Evolutionary conservation across 2,329 filamentous ascomycete genomes (phyloP), one percentile per base, ranked within the genome.

Genomic region (Rutstroemia sp.): DNA sequence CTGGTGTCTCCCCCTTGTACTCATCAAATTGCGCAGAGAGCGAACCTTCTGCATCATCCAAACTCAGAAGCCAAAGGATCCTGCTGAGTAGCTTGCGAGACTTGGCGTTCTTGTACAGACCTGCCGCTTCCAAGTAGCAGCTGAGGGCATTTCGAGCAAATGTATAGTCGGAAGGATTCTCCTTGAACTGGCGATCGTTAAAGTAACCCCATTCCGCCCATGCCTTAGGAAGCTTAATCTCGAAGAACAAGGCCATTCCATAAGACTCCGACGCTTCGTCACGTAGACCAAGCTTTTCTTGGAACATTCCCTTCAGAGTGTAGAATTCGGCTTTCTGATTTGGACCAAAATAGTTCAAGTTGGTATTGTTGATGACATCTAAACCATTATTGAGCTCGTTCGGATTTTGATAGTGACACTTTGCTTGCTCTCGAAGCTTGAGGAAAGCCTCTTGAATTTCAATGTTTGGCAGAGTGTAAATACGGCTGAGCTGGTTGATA

Each of bases 191-290:
- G 64, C 90, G 85, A 71, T 99, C 94, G 67, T 95, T 97, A 78
- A 96, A 99, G 68, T 95, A 91, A 51, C 94, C 94, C 94, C 94
- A 99, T 75, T 99, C 94, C 16, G 94, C 92, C 94, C 94, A 99
- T 3, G 94, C 94, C 74, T 99, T 99, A 4, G 94, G 89, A 50
- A 96, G 82, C 64, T 91, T 88, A 64, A 99, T 90, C 66, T 99
- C 95, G 65, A 96, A 97, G 74, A 92, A 97, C 59, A 99, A 73
- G 0, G 94, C 95, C 51, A 92, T 95, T 50, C 94, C 94, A 69
- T 95, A 99, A 0, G 95, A 92, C 58, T 90, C 87, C 64, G 96
- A 92, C 5, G 94, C 92, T 59, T 99, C 94, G 3, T 88, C 87
- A 69, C 91, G 91, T 66, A 96, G 88, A 56, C 86, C 86, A 9